Percentiles rank a stretch among this genome's conserved stretches.
phyloP scores from a whole-genome alignment of 2,329 filamentous ascomycete species.

The Fusarium staphyleae region DNA sequence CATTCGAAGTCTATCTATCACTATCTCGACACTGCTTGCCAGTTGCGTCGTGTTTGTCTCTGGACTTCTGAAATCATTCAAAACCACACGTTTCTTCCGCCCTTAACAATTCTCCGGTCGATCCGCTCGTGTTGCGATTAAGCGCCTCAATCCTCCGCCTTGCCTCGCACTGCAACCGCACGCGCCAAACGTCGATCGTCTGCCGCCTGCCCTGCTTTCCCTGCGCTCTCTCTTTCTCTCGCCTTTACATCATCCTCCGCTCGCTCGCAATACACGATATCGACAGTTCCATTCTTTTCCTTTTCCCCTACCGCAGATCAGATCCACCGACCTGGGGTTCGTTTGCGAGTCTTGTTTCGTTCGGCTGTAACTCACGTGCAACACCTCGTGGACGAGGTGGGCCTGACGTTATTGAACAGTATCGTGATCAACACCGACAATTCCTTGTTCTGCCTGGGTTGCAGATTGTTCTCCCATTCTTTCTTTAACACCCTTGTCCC shows the following conservation, averaged over 20 bases:
- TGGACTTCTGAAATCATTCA: conserved; percentile 29
- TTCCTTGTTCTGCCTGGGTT: conserved; percentile 21
- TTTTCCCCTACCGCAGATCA: conserved; percentile 24
- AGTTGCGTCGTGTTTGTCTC: conserved; percentile 22
- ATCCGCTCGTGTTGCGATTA: conserved; percentile 29
- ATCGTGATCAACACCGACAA: neutral
- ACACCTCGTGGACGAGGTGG: conserved; percentile 34
- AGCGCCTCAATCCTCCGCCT: conserved; percentile 22
- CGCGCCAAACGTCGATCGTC: conserved; percentile 34
- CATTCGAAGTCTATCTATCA: neutral
- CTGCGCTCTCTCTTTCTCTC: conserved; percentile 13
- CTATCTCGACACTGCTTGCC: conserved; percentile 17
- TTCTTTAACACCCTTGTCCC: too few relatives aligned
- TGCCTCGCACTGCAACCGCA: conserved; percentile 10
- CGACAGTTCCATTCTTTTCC: conserved; percentile 18
- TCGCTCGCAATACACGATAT: conserved; percentile 16
- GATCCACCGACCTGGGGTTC: conserved; percentile 16
- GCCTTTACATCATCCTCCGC: neutral
- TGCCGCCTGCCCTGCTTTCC: conserved; percentile 13
- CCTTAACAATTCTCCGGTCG: conserved; percentile 20
- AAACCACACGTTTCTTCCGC: conserved; percentile 21
- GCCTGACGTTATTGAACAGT: conserved; percentile 19
- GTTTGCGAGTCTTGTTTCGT: conserved; percentile 29
- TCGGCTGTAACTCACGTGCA: conserved; percentile 15
- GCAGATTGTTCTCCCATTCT: conserved; percentile 13